Conservation (phyloP, 78 protist species). For the Capsaspora owczarzaki region DNA sequence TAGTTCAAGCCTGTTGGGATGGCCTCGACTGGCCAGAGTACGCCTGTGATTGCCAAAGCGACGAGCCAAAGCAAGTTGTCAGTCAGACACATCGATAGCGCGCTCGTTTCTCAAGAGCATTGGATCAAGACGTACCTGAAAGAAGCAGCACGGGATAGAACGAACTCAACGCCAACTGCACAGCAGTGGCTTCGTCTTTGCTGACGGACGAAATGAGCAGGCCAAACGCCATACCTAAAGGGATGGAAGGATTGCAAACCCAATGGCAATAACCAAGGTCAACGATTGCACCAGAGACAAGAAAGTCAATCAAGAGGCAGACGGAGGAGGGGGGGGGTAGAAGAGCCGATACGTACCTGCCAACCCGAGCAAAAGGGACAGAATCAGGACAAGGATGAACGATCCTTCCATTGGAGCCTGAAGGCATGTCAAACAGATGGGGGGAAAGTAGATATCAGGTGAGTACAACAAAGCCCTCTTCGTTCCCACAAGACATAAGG, state of each 20-base stretch:
- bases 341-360: background rate
- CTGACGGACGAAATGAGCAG: background rate
- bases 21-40: background rate
- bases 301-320: background rate
- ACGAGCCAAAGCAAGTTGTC: background rate
- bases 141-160: conserved; percentile 47
- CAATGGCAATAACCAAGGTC: background rate
- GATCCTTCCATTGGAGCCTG: background rate
- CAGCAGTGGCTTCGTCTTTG: background rate
- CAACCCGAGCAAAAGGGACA: background rate
- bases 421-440: background rate
- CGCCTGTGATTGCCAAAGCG: background rate
- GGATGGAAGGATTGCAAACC: background rate
- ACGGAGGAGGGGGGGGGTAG: background rate
- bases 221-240: background rate
- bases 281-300: background rate
- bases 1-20: conserved; percentile 32
- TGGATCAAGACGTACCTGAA: conserved; percentile 37
- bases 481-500: too few species aligned
- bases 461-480: too few species aligned
- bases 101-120: background rate
- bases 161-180: conserved; percentile 36
- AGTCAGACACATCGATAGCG: background rate
- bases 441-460: too few species aligned
- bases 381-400: background rate